Evolutionary conservation across 2,329 filamentous ascomycete species (phyloP), one percentile per base, ranked within the genome.

Genomic region (Xylariaceae sp.): DNA sequence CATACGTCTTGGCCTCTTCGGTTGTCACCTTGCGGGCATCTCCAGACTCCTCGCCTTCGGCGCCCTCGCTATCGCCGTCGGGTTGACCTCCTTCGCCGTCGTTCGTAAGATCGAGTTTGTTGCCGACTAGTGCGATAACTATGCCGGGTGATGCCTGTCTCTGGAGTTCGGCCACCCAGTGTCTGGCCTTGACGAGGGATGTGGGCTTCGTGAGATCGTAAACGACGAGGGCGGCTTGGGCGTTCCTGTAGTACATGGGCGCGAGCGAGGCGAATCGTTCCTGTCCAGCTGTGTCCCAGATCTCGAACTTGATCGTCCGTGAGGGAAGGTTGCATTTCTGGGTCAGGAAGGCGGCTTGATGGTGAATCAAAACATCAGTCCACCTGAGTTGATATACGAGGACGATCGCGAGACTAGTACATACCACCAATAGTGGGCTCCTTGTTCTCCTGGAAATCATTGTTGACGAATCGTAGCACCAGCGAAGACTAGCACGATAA

Each of bases 391-490:
- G 47, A 51, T 44, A 54, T 43, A 50, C 32, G 56, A 39, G 41
- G 29, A 37, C 49, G 47, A 51, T 50, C 12, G 42, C 26, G 29
- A 53, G 34, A 49, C 26, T 30, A 73, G 35, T 27, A 50, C 80
- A 62, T 81, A 95, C 91, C 91, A 80, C 94, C 94, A 75, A 99
- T 99, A 62, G 94, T 99, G 59, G 94, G 94, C 73, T 99, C 94
- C 80, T 97, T 97, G 76, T 97, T 97, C 76, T 97, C 94, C 78
- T 99, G 94, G 69, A 99, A 99, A 75, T 97, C 92, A 76, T 99
- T 94, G 81, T 97, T 97, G 71, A 99, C 94, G 75, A 99, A 99
- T 69, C 94, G 90, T 70, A 99, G 82, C 60, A 99, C 94, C 56
- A 99, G 85, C 45, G 94, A 99, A 48, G 94, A 97, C 94, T 68